Percentiles rank a stretch among this genome's conserved stretches.
Conservation (phyloP, 2,329 filamentous ascomycete genomes). For the Apiospora aurea region DNA sequence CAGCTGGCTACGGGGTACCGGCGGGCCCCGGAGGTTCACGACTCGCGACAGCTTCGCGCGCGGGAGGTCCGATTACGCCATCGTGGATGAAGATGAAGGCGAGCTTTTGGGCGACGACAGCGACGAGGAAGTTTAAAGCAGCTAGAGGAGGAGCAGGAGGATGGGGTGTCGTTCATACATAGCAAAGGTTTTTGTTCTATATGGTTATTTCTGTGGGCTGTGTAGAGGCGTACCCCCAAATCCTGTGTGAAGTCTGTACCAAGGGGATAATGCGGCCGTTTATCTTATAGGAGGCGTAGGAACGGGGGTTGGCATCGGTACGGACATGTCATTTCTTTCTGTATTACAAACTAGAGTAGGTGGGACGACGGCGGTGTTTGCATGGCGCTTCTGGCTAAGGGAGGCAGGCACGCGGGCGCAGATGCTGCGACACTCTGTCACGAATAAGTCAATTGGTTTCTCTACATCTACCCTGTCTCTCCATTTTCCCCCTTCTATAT, state of each 20-base stretch:
- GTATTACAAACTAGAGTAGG: conserved; percentile 17
- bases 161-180: neutral
- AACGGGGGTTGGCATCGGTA: neutral
- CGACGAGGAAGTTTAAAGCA: conserved; percentile 77
- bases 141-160: neutral
- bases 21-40: conserved; percentile 77
- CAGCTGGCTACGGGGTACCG: conserved; percentile 55
- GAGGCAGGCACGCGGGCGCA: neutral
- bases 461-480: too few relatives aligned
- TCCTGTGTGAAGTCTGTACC: neutral
- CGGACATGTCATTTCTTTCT: neutral
- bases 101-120: conserved; percentile 93
- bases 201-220: neutral
- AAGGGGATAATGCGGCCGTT: neutral
- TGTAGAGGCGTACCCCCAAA: neutral
- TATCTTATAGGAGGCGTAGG: neutral
- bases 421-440: neutral
- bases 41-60: conserved; percentile 89
- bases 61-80: conserved; percentile 84
- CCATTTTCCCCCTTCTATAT: neutral
- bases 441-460: neutral
- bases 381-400: neutral
- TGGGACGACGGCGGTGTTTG: neutral
- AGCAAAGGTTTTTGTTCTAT: conserved; percentile 11
- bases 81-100: conserved; percentile 92